Conservation (phyloP, 495 filamentous ascomycete species). For the Penicillium canariense region DNA sequence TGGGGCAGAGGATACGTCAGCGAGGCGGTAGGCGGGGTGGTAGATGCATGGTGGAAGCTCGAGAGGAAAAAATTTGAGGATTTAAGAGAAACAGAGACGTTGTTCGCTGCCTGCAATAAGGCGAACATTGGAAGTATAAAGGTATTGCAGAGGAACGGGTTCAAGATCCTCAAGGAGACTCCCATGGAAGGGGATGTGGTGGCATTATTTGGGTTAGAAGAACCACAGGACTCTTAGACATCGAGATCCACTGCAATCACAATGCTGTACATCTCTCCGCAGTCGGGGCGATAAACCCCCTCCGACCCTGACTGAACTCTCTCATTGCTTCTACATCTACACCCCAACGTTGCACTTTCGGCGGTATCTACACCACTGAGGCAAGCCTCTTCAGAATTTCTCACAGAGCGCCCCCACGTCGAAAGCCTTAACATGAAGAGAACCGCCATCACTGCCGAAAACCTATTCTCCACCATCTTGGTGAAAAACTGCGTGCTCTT, state of each 20-base stretch:
- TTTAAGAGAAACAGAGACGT: conserved; percentile 5
- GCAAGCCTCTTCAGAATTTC: neutral
- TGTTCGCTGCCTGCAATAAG: conserved; percentile 25
- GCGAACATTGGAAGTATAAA: conserved; percentile 24
- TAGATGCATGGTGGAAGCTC: conserved; percentile 28
- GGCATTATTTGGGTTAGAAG: conserved; percentile 14
- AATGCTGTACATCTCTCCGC: too few relatives aligned
- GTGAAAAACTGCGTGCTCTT: neutral
- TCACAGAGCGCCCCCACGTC: too few relatives aligned
- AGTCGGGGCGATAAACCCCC: too few relatives aligned
- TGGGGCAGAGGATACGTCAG: conserved; percentile 23
- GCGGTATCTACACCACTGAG: neutral
- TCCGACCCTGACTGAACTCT: too few relatives aligned
- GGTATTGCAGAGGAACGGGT: conserved; percentile 24
- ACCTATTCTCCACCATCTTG: neutral
- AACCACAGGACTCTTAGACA: conserved; percentile 1
- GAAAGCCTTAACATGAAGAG: neutral
- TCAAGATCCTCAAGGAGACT: conserved; percentile 14
- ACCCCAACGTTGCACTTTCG: neutral
- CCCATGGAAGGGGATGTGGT: conserved; percentile 18
- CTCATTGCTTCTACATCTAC: too few relatives aligned
- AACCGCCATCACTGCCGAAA: too few relatives aligned
- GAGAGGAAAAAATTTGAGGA: neutral
- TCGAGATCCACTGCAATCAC: too few relatives aligned
- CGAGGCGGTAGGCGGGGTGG: conserved; percentile 21